Conservation (phyloP, 768 basidiomycete species). For the Xerocomellus chrysenteron region DNA sequence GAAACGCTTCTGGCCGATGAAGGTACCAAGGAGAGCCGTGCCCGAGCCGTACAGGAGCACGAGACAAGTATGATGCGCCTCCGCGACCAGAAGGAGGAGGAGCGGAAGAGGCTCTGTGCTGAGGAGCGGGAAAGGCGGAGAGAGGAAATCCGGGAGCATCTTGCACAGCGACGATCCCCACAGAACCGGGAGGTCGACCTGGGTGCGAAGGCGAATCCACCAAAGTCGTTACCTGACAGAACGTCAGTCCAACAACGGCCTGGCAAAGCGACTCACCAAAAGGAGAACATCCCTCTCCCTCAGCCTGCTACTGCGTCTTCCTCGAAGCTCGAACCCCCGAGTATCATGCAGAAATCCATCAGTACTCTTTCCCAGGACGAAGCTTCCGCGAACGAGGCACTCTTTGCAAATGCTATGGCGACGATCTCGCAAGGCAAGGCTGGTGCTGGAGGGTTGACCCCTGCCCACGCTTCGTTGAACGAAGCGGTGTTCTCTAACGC, state of each 20-base stretch:
- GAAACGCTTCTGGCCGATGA: conserved; percentile 23
- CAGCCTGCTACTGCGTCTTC: conserved; percentile 5
- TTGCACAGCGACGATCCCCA: conserved; percentile 20
- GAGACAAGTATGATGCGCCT: conserved; percentile 33
- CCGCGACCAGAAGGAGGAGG: conserved; percentile 33
- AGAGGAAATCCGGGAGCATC: conserved; percentile 17
- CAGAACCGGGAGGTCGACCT: conserved; percentile 20
- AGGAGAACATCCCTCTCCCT: conserved; percentile 25
- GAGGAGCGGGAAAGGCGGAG: conserved; percentile 29
- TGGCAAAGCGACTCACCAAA: conserved; percentile 23
- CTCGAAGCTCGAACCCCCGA: conserved; percentile 23
- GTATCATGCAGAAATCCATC: conserved; percentile 24
- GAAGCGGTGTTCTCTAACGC: conserved; percentile 26
- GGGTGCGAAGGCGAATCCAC: conserved; percentile 12
- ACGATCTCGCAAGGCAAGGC: conserved; percentile 18
- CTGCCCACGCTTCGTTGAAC: conserved; percentile 24
- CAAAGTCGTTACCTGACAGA: conserved; percentile 16
- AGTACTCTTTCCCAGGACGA: conserved; percentile 28
- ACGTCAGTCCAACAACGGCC: conserved; percentile 10
- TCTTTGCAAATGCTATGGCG: conserved; percentile 28
- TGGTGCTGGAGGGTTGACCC: conserved; percentile 7
- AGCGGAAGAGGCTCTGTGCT: conserved; percentile 30
- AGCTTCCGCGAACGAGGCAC: conserved; percentile 21
- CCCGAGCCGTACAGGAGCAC: conserved; percentile 31
- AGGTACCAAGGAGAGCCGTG: conserved; percentile 31